Conservation (phyloP, 768 basidiomycete genomes). For the Trametes gibbosa region DNA sequence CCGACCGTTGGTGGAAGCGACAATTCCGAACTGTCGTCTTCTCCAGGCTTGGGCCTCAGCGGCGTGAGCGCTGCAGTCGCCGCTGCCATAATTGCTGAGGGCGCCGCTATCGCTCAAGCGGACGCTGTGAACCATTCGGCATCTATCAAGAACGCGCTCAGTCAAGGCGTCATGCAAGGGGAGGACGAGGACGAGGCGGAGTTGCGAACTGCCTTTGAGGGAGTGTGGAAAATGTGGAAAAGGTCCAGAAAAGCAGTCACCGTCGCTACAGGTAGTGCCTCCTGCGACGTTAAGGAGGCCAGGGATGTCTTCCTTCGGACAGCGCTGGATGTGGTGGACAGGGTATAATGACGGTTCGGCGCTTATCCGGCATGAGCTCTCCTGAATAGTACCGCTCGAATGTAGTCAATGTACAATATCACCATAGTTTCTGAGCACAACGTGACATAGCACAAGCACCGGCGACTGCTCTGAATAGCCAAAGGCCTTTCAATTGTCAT, state of each 20-base stretch:
- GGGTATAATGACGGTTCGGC: conserved; percentile 4
- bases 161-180: neutral
- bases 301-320: conserved; percentile 33
- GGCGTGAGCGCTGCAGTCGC: neutral
- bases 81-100: conserved; percentile 4
- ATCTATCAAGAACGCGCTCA: neutral
- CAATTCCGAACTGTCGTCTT: conserved; percentile 15
- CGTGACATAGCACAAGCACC: too few relatives aligned
- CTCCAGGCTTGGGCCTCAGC: conserved; percentile 9
- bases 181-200: conserved; percentile 28
- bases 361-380: too few relatives aligned
- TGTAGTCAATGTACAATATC: neutral
- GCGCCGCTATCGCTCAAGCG: neutral
- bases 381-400: too few relatives aligned
- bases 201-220: conserved; percentile 50
- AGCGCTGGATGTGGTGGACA: conserved; percentile 29
- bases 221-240: conserved; percentile 53
- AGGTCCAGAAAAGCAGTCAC: neutral
- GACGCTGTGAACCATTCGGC: neutral
- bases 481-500: too few relatives aligned
- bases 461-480: too few relatives aligned
- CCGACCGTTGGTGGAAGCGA: conserved; percentile 19
- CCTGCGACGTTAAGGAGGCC: conserved; percentile 19
- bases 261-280: neutral
- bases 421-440: too few relatives aligned